Evolutionary conservation across 345 rosid genomes (phyloP).

Genomic region (Ceriops tagal): DNA sequence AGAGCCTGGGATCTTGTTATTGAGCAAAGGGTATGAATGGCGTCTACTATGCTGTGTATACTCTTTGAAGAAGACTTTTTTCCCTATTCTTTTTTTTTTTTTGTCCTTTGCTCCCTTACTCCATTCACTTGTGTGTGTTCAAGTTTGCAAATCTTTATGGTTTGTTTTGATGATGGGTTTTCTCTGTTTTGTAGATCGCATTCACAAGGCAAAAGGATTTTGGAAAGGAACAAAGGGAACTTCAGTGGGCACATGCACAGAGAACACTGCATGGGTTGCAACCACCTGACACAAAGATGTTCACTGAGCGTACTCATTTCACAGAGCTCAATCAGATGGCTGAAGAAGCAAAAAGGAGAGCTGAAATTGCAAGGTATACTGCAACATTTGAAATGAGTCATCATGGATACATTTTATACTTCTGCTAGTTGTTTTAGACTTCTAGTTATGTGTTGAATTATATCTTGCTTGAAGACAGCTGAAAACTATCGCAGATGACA

Average conservation of each 20-base stretch:
- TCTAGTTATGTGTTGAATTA: background rate
- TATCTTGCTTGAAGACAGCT: background rate
- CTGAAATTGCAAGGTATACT: constrained; percentile 86
- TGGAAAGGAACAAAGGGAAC: constrained; percentile 96
- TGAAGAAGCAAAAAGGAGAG: constrained; percentile 96
- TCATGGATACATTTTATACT: background rate
- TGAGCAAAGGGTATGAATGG: constrained; percentile 82
- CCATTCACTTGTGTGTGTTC: background rate
- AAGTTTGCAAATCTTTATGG: background rate
- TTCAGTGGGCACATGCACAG: constrained; percentile 98
- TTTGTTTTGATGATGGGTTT: constrained; percentile 11
- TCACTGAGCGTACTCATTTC: constrained; percentile 73
- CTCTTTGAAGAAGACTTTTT: background rate
- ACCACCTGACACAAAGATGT: constrained; percentile 92
- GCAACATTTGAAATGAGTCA: background rate
- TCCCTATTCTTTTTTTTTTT: background rate
- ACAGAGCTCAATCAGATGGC: constrained; percentile 93
- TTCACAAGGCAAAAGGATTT: constrained; percentile 97
- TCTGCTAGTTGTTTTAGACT: background rate
- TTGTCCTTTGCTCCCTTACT: too few relatives aligned
- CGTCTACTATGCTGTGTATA: background rate
- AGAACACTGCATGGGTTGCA: constrained; percentile 95
- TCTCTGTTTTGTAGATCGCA: constrained; percentile 60
- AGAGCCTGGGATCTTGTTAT: constrained; percentile 99
- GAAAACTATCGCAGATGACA: background rate